Evolutionary conservation across 495 filamentous ascomycete genomes (phyloP), one percentile per base, ranked within the genome.

Genomic region (Cryomyces antarcticus): DNA sequence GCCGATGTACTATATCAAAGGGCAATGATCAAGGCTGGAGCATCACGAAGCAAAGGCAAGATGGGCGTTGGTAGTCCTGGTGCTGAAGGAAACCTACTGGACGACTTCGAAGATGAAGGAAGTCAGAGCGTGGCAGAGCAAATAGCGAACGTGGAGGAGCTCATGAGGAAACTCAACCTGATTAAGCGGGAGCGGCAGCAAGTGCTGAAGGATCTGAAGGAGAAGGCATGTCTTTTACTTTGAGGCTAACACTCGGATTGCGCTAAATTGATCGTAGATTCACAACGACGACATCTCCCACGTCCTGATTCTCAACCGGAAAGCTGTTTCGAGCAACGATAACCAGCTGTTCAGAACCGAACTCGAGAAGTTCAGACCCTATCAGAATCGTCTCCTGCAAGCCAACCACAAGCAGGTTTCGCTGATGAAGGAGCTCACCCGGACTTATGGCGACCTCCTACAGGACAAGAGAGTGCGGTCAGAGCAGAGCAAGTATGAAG

Each of bases 241-340:
- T 5, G 17, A 12, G 42, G 31, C 53, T 49, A 47, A 35, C 30
- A 36, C 12, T 24, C 17, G 17, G 17, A 24, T 24, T 24, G 17
- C 17, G 17, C 17, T 24, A 24, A 24, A 24, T 24, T 2, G 17
- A 30, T 28, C 36, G 31, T 45, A 97, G 88, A 78, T 88, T 39
- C 89, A 89, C 61, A 80, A 77, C 52, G 92, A 97, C 52, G 92
- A 97, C 53, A 96, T 96, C 48, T 94, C 88, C 9, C 87, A 92
- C 53, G 85, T 96, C 27, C 63, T 96, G 49, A 96, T 97, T 39
- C 67, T 97, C 33, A 97, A 97, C 67, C 94, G 95, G 54, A 95
- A 95, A 54, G 76, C 84, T 2, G 83, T 95, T 48, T 67, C 82
- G 30, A 84, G 78, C 54, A 85, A 84, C 53, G 89, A 96, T 55